A percentile compares a stretch with the other conserved stretches of the same genome.
Conservation (phyloP, 352 stramenopile genomes). For the Phytophthora quininea region DNA sequence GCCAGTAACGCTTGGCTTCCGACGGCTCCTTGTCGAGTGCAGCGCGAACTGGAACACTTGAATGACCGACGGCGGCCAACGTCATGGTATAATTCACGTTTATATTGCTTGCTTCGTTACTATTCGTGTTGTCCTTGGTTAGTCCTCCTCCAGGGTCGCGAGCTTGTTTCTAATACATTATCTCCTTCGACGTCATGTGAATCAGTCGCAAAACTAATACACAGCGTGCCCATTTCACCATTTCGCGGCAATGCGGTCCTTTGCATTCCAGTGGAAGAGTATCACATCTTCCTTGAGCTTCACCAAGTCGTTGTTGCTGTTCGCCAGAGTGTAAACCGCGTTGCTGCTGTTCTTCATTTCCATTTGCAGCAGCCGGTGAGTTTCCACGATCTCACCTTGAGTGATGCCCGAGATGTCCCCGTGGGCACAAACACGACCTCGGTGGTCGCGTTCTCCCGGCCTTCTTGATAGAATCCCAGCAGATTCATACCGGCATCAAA, state of each 20-base stretch:
- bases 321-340: slow-evolving; percentile 69
- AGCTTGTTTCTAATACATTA: slow-evolving; percentile 37
- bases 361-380: slow-evolving; percentile 62
- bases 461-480: slow-evolving; percentile 85
- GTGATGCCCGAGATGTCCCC: slow-evolving; percentile 78
- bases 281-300: slow-evolving; percentile 89
- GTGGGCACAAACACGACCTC: slow-evolving; percentile 85
- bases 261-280: slow-evolving; percentile 86
- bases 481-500: slow-evolving; percentile 76
- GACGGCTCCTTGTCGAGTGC: slow-evolving; percentile 41
- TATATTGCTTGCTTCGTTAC: slow-evolving; percentile 36
- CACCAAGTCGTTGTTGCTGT: slow-evolving; percentile 83
- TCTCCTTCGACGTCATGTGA: slow-evolving; percentile 19
- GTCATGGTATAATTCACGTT: slow-evolving; percentile 24
- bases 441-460: slow-evolving; percentile 70
- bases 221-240: slow-evolving; percentile 31
- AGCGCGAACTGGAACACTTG: slow-evolving; percentile 18
- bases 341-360: slow-evolving; percentile 79
- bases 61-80: background rate
- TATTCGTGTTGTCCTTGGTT: slow-evolving; percentile 29
- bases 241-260: slow-evolving; percentile 58
- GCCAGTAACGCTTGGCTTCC: slow-evolving; percentile 47
- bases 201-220: slow-evolving; percentile 17
- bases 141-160: slow-evolving; percentile 9
- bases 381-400: slow-evolving; percentile 70